Base-by-base conservation (phyloP, 345 rosid species). In the Aquilaria malaccensis region DNA sequence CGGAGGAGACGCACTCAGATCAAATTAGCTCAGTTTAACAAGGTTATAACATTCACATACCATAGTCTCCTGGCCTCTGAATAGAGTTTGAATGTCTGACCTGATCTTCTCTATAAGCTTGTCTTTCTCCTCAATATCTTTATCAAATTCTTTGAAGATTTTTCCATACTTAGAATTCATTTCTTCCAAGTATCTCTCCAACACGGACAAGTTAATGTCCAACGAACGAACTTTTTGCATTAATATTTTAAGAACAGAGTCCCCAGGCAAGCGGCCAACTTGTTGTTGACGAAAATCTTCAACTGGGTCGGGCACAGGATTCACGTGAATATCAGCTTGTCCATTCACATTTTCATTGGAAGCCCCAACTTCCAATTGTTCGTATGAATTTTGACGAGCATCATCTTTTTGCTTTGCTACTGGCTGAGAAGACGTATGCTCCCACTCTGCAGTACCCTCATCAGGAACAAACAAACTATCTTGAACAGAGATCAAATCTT, bases 261-360 rank as follows among this genome's bases (percentile, higher is more conserved):
- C 99, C n/a, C 95, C 95, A 59, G 91, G 93, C 91, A 88, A 83
- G 74, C 96, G 84, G 55, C 94, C 86, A 69, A 74, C 87, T 74
- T 85, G 95, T 64, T 83, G 88, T 60, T 71, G 97, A 30, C 79
- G 91, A 56, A 79, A 72, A 76, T 85, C 99, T 71, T 84, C 89
- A 22, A 77, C 72, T 1, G 85, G 80, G 57, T 81, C 80, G 2
- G 78, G 65, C 51, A 67, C 45, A 60, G 72, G 72, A 68, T 66
- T 66, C 62, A 63, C 84, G 33, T 52, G n/a, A 50, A 58, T 57
- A 37, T 80, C 89, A 66, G 15, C 71, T 64, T 75, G 85, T 4
- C 57, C 67, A 61, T 76, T 60, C 32, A 55, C 43, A 29, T 62
- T 68, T 58, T 77, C 91, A n/a, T 59, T 52, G 3, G 70, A 46